A percentile compares a stretch with the other conserved stretches of the same genome.
Evolutionary conservation across 148 eudicot genomes (phyloP).

Genomic region (Amaranthus palmeri): DNA sequence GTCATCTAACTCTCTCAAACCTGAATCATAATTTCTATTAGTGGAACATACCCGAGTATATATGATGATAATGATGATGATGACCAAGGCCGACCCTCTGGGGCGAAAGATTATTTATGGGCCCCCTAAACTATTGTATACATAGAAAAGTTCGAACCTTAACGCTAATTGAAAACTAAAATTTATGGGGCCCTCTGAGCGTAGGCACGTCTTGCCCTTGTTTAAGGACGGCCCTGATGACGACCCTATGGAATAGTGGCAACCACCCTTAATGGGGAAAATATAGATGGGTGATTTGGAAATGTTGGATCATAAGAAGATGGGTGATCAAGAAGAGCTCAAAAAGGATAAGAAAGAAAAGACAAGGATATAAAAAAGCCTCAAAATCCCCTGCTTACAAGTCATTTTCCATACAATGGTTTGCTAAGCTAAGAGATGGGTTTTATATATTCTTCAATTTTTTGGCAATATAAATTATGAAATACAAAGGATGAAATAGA

Average conservation of each 20-base stretch:
- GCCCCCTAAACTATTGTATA: no score
- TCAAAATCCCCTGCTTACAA: not conserved
- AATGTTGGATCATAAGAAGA: constrained; percentile 7
- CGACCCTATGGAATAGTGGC: not conserved
- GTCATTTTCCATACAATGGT: constrained; percentile 16
- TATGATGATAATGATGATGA: no score
- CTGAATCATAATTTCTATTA: no score
- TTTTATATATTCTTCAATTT: not conserved
- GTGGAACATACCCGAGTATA: no score
- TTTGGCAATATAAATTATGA: not conserved
- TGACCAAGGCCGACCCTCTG: no score
- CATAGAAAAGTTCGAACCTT: no score
- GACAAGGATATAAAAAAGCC: not conserved
- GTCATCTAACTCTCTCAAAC: no score
- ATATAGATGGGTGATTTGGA: constrained; percentile 17
- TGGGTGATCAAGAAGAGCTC: constrained; percentile 31
- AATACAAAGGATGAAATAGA: constrained; percentile 6
- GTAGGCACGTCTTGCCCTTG: no score
- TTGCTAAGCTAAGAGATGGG: not conserved
- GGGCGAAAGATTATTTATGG: no score
- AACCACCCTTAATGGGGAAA: not conserved
- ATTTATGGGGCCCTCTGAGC: no score
- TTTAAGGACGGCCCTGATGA: no score
- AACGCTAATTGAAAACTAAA: no score
- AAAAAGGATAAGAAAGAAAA: constrained; percentile 23